Conservation (phyloP, 208 protist genomes). For the Leptomonas pyrrhocoris region DNA sequence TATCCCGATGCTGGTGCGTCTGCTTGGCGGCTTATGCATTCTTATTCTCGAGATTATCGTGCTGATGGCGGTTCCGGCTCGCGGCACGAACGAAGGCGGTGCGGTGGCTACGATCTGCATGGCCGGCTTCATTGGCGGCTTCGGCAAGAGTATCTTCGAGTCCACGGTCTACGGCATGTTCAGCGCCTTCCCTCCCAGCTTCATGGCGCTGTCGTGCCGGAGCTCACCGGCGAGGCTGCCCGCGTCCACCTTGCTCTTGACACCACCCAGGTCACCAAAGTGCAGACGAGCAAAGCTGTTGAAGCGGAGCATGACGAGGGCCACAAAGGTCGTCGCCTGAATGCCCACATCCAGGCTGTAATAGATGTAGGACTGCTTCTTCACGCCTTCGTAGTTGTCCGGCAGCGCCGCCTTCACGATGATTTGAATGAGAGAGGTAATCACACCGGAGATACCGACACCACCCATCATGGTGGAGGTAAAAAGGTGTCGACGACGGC, state of each 20-base stretch:
- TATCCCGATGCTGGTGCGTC: slow-evolving; percentile 40
- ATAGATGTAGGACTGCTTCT: slow-evolving; percentile 55
- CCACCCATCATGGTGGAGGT: slow-evolving; percentile 68
- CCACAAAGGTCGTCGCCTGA: slow-evolving; percentile 39
- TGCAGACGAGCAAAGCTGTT: slow-evolving; percentile 52
- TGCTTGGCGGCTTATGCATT: slow-evolving; percentile 47
- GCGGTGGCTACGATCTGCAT: slow-evolving; percentile 56
- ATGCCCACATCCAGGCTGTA: slow-evolving; percentile 56
- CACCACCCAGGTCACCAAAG: slow-evolving; percentile 50
- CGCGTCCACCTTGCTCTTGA: slow-evolving; percentile 51
- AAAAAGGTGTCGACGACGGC: no score
- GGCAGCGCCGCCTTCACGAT: slow-evolving; percentile 56
- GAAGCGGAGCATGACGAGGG: slow-evolving; percentile 44
- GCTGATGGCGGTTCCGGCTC: slow-evolving; percentile 57
- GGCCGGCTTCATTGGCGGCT: slow-evolving; percentile 41
- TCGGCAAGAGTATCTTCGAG: slow-evolving; percentile 75
- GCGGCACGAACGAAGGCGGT: slow-evolving; percentile 32
- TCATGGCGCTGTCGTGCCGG: no score
- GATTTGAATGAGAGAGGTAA: no score
- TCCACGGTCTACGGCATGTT: slow-evolving; percentile 77
- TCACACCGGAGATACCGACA: no score
- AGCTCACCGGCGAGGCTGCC: no score
- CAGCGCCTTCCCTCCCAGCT: slow-evolving; percentile 53
- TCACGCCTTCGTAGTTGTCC: slow-evolving; percentile 39
- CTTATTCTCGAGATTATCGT: slow-evolving; percentile 55